Base-by-base conservation (phyloP, 371 early-diverging fungal genomes). In the Mucor sp. region DNA sequence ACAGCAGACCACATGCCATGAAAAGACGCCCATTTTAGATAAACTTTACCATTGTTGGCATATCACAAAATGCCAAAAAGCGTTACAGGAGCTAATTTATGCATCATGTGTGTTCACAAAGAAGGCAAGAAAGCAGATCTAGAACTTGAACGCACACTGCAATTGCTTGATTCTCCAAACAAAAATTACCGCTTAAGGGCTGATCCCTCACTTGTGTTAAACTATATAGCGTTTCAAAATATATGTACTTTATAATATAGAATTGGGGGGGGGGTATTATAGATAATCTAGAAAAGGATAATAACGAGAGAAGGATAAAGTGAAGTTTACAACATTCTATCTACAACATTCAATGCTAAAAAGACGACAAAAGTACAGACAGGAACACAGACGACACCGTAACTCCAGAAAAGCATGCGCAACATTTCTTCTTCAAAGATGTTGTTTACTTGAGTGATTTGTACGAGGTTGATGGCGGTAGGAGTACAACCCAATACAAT, bases 401-500 rank as follows among this genome's bases (percentile, higher is more conserved):
- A 88, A 58, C 85, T 84, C 87, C 87, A 87, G 65, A 87, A 87
- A 27, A 88, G 58, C 62, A 87, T 78, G 32, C 70, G 78, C 0
- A 86, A 60, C 84, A 88, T 85, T 61, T 85, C 84, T 41, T 83
- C 67, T 64, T 88, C 86, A 73, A 81, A 85, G 33, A 77, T 69
- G 15, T 81, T 79, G 56, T 82, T 85, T 48, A 84, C 83, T 55
- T 85, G 86, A 11, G 79, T 77, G 25, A 88, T 76, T 50, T 88
- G 89, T 2, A 80, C 79, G 30, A 87, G 71, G 59, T 86, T 87
- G 70, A 88, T 83, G 15, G 89, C 87, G 0, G 89, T 85, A 1
- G 89, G 89, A 6, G 85, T 78, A 35, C 82, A 80, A 0, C 80
- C 84, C 0, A 88, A 27, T 6, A 88, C 67, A 17, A 86, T 78